Base-by-base conservation (phyloP, 768 basidiomycete species). In the Tricholoma sp. region DNA sequence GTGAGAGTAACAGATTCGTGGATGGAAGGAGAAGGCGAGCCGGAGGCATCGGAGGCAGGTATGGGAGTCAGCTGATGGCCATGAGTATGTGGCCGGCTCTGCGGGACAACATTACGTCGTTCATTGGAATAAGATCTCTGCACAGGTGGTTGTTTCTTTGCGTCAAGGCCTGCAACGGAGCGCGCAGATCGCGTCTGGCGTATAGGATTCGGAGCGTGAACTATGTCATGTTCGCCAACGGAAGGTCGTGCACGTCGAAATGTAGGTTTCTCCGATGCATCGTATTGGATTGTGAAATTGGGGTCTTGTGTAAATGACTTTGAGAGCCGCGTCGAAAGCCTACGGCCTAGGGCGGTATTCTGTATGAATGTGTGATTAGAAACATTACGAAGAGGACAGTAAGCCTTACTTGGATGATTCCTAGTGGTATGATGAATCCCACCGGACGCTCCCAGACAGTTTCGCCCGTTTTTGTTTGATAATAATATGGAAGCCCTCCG, bases 381-480 rank as follows among this genome's bases (percentile, higher is more conserved):
- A 60, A 53, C 12, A 34, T 47, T 62, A 41, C 24, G 50, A 41
- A 32, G 28, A 52, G 39, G 36, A 52, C 18, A 45, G 34, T 50
- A 34, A 15, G 13, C 48, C 75, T 64, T 63, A 85, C 91, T 79
- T 96, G 94, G 15, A 96, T 84, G 61, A 94, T 82, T 11, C 87
- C 88, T 52, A 98, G 75, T 34, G 94, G 94, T 58, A 98, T 96
- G 31, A 98, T 88, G 68, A 97, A 94, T 33, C 86, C 89, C 20
- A 78, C 71, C 12, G 94, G 94, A n/a, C 88, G 81, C 57, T 91
- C 91, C 94, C 94, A 98, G 34, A 91, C 88, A 1, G 94, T 96
- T 63, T 91, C 88, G 1, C 88, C 87, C 1, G 91, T 87, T 70
- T 92, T 88, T 9, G 94, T 97, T 65, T 95, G 94, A 72, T 96